Conservation (phyloP, 495 filamentous ascomycete genomes). For the Penicillium malachiteum region DNA sequence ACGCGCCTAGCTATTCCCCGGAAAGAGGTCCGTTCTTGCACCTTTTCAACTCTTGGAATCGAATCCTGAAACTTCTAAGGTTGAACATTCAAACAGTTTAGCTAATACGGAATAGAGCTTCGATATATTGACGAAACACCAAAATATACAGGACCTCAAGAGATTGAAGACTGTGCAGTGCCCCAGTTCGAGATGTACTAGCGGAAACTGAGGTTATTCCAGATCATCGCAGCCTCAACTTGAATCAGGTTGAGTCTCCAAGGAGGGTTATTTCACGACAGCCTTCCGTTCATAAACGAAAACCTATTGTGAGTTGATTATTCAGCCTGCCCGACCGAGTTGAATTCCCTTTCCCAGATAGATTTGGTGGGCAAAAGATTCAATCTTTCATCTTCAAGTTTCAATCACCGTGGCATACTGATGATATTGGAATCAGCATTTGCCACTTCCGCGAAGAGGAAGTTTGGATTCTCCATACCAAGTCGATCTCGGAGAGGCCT, state of each 20-base stretch:
- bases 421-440: neutral
- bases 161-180: neutral
- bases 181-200: neutral
- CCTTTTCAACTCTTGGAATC: neutral
- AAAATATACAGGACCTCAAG: neutral
- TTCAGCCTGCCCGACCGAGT: neutral
- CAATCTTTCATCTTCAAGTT: neutral
- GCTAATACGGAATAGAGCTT: neutral
- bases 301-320: constrained; percentile 4
- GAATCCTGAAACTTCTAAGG: neutral
- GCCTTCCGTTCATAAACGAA: neutral
- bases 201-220: too few species aligned
- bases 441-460: neutral
- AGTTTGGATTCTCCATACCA: neutral
- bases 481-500: constrained; percentile 17
- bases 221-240: too few species aligned
- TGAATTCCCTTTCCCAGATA: too few species aligned
- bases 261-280: too few species aligned
- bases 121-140: constrained; percentile 17
- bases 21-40: neutral
- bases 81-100: neutral
- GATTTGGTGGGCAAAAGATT: too few species aligned
- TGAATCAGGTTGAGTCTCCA: too few species aligned
- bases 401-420: too few species aligned
- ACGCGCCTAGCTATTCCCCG: neutral